These are phyloP conservation scores for Byssochlamys sp. DNA, from an alignment of 2,329 filamentous ascomycete species.

Conservation along the genomic window DNA sequence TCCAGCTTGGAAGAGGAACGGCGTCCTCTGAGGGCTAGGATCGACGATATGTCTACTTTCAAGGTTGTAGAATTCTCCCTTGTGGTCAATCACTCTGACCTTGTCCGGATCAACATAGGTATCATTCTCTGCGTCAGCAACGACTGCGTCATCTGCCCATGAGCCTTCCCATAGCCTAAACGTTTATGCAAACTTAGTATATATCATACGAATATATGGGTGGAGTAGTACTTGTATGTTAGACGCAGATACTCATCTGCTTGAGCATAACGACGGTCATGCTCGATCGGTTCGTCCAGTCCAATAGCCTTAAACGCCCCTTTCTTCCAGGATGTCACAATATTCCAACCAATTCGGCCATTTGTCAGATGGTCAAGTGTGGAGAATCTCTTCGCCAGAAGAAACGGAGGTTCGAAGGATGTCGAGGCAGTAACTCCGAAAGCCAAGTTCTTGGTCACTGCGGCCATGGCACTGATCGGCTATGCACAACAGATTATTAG, in stretches of 20 bases:
- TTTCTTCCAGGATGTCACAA: constrained; percentile 56
- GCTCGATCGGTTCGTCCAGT: constrained; percentile 47
- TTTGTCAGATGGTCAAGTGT: constrained; percentile 54
- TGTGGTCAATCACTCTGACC: constrained; percentile 52
- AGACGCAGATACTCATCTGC: constrained; percentile 55
- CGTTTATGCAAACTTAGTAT: background rate
- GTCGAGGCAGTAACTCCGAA: constrained; percentile 57
- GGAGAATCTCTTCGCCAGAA: constrained; percentile 54
- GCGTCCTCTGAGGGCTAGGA: constrained; percentile 49
- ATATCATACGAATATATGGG: background rate
- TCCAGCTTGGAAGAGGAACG: constrained; percentile 51
- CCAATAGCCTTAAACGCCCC: constrained; percentile 55
- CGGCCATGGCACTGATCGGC: constrained; percentile 58
- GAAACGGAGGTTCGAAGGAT: constrained; percentile 53
- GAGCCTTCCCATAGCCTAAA: constrained; percentile 45
- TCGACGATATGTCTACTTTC: constrained; percentile 42
- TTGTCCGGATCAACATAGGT: constrained; percentile 50
- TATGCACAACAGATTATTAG: constrained; percentile 14
- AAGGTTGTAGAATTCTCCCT: constrained; percentile 46
- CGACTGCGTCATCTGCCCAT: constrained; percentile 50
- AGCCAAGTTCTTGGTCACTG: constrained; percentile 53
- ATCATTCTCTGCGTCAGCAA: constrained; percentile 45
- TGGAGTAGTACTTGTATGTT: constrained; percentile 46
- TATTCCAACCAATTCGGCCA: constrained; percentile 57
- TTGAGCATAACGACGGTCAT: constrained; percentile 52